Conservation (phyloP, 331 rosid genomes). For the Erythrophleum ivorense region DNA sequence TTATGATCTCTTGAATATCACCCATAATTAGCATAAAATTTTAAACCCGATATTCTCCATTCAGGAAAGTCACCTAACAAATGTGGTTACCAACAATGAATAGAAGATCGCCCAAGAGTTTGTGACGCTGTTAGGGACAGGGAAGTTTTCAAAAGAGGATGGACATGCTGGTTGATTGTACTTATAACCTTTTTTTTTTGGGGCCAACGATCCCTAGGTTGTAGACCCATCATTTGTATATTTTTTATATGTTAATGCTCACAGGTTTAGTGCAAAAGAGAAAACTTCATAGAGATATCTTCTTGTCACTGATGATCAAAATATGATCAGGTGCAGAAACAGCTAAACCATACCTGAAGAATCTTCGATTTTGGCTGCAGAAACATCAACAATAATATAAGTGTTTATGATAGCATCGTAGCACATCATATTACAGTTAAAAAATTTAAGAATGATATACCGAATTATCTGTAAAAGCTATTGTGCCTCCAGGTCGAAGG, state of each 20-base stretch:
- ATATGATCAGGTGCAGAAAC: constrained; percentile 15
- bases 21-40: background rate
- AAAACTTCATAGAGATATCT: background rate
- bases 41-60: no score
- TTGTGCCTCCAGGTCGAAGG: constrained; percentile 72
- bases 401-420: constrained; percentile 28
- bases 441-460: constrained; percentile 34
- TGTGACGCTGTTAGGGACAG: background rate
- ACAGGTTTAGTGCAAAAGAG: constrained; percentile 8
- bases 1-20: background rate
- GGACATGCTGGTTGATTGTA: background rate
- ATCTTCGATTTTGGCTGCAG: constrained; percentile 69
- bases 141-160: background rate
- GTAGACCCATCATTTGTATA: background rate
- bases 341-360: constrained; percentile 57
- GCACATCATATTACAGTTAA: background rate
- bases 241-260: background rate
- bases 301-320: constrained; percentile 17
- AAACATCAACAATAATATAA: constrained; percentile 40
- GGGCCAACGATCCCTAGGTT: background rate
- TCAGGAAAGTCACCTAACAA: no score
- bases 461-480: constrained; percentile 64
- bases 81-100: background rate
- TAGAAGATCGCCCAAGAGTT: constrained; percentile 9
- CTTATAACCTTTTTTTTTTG: background rate